Base-by-base conservation (phyloP, 495 filamentous ascomycete species). In the Penicillium turbatum region DNA sequence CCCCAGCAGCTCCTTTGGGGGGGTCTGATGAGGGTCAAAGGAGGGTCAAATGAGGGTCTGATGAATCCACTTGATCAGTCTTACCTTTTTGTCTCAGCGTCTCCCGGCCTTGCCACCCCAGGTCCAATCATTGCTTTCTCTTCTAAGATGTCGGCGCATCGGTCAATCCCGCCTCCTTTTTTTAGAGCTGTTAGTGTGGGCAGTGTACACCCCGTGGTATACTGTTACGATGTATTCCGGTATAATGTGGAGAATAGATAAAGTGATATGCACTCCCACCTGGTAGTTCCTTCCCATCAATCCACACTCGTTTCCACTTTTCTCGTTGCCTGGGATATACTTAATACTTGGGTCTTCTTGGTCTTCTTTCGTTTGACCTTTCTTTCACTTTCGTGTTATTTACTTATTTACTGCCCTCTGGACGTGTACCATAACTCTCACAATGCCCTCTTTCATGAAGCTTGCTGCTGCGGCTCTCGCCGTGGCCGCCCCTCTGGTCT, bases 391-490 rank as follows among this genome's bases (percentile, higher is more conserved):
- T 24, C 24, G 21, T 30, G 19, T 39, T 26, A 17, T 41, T 27
- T 30, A n/a, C 37, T 43, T 27, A 16, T 29, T 41, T 15, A 40
- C 40, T 24, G 2, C 21, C 21, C 21, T 24, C 26, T 36, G 26
- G 36, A 51, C 29, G n/a, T 32, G 5, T 48, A 30, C 47, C 21
- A 47, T 38, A 47, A 13, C 17, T 39, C 6, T 34, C 60, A 65
- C 35, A 16, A 72, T 74, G 71, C 57, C 61, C 13, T 64, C 64
- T 21, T 52, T 68, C 46, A 48, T 69, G 59, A 71, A 69, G 55
- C 67, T 67, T 38, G 67, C 64, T 46, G 52, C 66, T 19, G 60
- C 63, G 48, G 71, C 72, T 41, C 61, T 77, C 24, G 64, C 70
- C 53, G 68, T 61, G 16, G 61, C 63, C 37, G 62, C 71, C 29